Conservation (phyloP, 2,329 filamentous ascomycete genomes). For the Penicillium olsonii region DNA sequence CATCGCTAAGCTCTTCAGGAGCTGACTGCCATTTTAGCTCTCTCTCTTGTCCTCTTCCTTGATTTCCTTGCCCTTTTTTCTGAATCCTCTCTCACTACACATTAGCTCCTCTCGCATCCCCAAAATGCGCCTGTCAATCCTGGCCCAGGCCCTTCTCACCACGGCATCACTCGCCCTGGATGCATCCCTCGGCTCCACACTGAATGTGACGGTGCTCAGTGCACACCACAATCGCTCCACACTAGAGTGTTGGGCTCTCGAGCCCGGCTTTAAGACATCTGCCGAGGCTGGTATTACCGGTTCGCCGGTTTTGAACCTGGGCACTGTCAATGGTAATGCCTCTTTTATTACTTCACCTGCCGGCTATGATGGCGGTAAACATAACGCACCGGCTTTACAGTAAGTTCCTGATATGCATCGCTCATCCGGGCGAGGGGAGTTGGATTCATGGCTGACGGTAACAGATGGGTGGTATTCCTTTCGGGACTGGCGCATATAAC, state of each 20-base stretch:
- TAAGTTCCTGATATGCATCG: conserved; percentile 24
- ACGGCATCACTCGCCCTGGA: conserved; percentile 8
- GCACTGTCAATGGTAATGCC: conserved; percentile 32
- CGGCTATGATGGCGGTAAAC: conserved; percentile 42
- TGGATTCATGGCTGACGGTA: background rate
- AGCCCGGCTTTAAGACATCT: conserved; percentile 37
- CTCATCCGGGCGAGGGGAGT: background rate
- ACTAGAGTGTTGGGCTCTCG: conserved; percentile 51
- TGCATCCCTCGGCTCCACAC: conserved; percentile 19
- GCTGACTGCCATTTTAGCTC: background rate
- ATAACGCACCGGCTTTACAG: conserved; percentile 48
- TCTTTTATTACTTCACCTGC: conserved; percentile 43
- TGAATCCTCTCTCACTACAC: too few species aligned
- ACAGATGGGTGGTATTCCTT: conserved; percentile 40
- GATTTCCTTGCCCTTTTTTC: background rate
- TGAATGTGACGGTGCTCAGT: conserved; percentile 48
- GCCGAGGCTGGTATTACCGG: conserved; percentile 36
- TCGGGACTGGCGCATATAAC: conserved; percentile 47
- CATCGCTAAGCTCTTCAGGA: background rate
- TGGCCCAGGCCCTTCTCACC: conserved; percentile 14
- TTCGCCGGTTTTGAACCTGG: conserved; percentile 33
- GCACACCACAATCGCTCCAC: conserved; percentile 41
- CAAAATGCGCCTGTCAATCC: conserved; percentile 16
- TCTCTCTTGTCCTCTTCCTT: background rate
- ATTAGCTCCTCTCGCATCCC: background rate